phyloP scores from a whole-genome alignment of 306 rosid species.

The Astragalus glycyphyllos region DNA sequence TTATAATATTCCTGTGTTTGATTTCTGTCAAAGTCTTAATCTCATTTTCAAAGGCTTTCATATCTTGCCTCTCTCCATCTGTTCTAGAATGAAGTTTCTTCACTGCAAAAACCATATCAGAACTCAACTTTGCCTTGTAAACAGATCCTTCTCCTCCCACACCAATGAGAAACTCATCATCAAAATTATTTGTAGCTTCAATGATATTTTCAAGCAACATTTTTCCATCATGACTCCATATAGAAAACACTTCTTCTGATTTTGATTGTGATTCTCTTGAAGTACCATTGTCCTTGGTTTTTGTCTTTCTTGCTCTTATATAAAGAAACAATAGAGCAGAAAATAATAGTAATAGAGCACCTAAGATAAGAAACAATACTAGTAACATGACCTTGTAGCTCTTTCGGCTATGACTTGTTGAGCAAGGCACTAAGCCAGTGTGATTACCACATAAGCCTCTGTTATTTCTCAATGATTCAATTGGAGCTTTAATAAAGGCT shows the following conservation, averaged over 20 bases:
- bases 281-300: background rate
- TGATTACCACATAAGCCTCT: conserved; percentile 43
- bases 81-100: conserved; percentile 31
- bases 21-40: conserved; percentile 42
- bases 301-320: background rate
- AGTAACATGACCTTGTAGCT: background rate
- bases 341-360: conserved; percentile 1
- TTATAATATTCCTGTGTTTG: conserved; percentile 40
- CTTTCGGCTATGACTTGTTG: conserved; percentile 3
- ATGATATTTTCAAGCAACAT: conserved; percentile 35
- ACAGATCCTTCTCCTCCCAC: conserved; percentile 40
- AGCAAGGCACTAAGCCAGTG: conserved; percentile 23
- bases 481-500: conserved; percentile 41
- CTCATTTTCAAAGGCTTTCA: conserved; percentile 35
- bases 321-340: conserved; percentile 22
- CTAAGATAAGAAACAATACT: conserved; percentile 1
- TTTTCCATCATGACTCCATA: conserved; percentile 43
- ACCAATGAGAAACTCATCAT: conserved; percentile 37
- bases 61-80: conserved; percentile 2
- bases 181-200: conserved; percentile 39
- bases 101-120: conserved; percentile 34
- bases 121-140: conserved; percentile 30
- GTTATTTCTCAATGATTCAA: conserved; percentile 35
- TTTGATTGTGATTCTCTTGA: background rate
- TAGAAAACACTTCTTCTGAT: conserved; percentile 22